Percentiles rank a stretch among this genome's conserved stretches.
phyloP scores from a whole-genome alignment of 108 stramenopile species.

The Skeletonema menzelii region DNA sequence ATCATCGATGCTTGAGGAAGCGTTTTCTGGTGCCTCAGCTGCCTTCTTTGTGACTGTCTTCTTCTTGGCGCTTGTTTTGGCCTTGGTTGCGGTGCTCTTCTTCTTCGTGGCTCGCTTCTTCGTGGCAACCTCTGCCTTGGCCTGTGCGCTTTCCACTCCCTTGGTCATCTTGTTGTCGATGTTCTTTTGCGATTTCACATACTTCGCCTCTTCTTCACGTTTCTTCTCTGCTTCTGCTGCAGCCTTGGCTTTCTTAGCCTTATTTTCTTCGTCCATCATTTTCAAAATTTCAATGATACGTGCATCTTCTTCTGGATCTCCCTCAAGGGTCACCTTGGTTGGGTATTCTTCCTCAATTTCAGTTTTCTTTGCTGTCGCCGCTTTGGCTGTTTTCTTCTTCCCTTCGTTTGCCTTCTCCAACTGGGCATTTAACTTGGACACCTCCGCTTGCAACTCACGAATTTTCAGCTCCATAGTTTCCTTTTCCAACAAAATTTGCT shows the following conservation, averaged over 20 bases:
- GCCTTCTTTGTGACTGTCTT: conserved; percentile 12
- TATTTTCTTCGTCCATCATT: conserved; percentile 43
- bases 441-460: background rate
- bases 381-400: background rate
- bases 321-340: conserved; percentile 31
- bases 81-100: background rate
- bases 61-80: conserved; percentile 9
- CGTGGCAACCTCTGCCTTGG: conserved; percentile 27
- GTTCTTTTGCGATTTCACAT: conserved; percentile 23
- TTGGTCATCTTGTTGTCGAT: conserved; percentile 19
- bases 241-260: conserved; percentile 10
- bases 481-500: conserved; percentile 26
- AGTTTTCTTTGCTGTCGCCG: conserved; percentile 9
- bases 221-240: conserved; percentile 24
- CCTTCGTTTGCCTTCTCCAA: conserved; percentile 1
- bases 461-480: conserved; percentile 12
- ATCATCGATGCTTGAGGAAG: conserved; percentile 3
- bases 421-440: conserved; percentile 7
- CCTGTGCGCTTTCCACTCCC: conserved; percentile 36
- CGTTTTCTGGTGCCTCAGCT: background rate
- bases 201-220: conserved; percentile 32
- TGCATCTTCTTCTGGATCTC: conserved; percentile 33
- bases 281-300: conserved; percentile 42
- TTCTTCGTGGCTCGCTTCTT: background rate
- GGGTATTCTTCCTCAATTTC: conserved; percentile 42